These are phyloP conservation scores for Teratosphaeria viscida DNA, from an alignment of 2,329 filamentous ascomycete genomes.

Conservation along the genomic window DNA sequence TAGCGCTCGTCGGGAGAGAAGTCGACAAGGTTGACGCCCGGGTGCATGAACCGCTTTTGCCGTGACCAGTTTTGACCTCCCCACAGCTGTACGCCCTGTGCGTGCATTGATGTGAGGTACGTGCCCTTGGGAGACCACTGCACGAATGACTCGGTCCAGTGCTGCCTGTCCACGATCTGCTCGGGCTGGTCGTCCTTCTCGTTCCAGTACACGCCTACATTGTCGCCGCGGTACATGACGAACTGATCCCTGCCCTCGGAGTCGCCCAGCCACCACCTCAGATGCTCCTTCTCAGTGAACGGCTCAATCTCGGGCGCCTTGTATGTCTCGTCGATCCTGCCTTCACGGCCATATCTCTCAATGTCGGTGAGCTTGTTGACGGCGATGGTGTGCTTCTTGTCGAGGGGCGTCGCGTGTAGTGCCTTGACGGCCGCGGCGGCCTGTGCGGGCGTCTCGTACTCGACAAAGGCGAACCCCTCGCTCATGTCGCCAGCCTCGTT, in stretches of 20 bases:
- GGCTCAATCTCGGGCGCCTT: slow-evolving; percentile 67
- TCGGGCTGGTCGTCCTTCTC: slow-evolving; percentile 89
- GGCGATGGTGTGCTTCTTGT: slow-evolving; percentile 90
- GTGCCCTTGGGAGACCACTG: slow-evolving; percentile 96
- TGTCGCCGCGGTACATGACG: slow-evolving; percentile 83
- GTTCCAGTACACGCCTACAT: slow-evolving; percentile 95
- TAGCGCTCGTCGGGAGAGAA: slow-evolving; percentile 93
- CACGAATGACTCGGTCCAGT: slow-evolving; percentile 97
- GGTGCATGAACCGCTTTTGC: slow-evolving; percentile 87
- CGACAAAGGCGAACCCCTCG: slow-evolving; percentile 89
- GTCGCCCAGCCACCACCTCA: slow-evolving; percentile 88
- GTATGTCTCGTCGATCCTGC: slow-evolving; percentile 86
- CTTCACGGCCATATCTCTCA: slow-evolving; percentile 89
- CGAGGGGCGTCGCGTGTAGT: slow-evolving; percentile 75
- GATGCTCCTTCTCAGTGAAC: slow-evolving; percentile 86
- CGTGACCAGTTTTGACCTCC: slow-evolving; percentile 81
- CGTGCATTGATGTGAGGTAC: slow-evolving; percentile 87
- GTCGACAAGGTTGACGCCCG: slow-evolving; percentile 88
- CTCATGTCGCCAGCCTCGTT: slow-evolving; percentile 70
- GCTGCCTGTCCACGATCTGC: slow-evolving; percentile 76
- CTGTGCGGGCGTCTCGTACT: slow-evolving; percentile 85
- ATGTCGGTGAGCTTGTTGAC: slow-evolving; percentile 99
- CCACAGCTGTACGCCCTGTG: slow-evolving; percentile 95
- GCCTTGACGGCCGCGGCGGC: slow-evolving; percentile 81
- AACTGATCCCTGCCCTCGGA: slow-evolving; percentile 88